Percentiles rank a stretch among this genome's conserved stretches.
phyloP scores from a whole-genome alignment of 73 alveolate genomes.

The Paramecium pentaurelia region DNA sequence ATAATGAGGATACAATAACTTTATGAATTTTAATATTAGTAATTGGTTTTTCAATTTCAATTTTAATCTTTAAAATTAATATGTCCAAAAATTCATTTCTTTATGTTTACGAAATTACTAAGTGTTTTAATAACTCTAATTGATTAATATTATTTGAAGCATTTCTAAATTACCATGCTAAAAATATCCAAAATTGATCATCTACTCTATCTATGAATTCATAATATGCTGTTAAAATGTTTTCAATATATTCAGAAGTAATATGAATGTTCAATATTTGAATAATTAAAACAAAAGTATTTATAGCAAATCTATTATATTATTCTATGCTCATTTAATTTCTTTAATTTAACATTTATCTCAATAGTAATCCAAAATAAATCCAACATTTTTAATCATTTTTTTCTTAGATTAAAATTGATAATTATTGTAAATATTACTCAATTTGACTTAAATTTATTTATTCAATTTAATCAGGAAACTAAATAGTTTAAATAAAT shows the following conservation, averaged over 20 bases:
- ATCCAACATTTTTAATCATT: constrained; percentile 10
- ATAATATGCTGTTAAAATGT: not conserved
- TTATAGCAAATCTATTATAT: not conserved
- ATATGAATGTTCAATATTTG: not conserved
- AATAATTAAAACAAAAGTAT: not conserved
- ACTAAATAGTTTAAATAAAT: not conserved
- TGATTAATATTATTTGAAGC: not conserved
- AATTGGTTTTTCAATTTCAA: not conserved
- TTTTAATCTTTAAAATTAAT: not conserved
- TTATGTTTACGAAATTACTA: not conserved
- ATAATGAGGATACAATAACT: not conserved
- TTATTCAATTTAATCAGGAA: not conserved
- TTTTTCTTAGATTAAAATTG: not conserved
- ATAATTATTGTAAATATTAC: not conserved
- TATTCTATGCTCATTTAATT: not conserved
- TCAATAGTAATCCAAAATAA: not conserved
- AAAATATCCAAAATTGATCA: not conserved
- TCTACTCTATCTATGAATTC: not conserved
- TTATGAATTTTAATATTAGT: not conserved
- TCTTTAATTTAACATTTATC: not conserved
- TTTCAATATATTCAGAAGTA: not conserved
- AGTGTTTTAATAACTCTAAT: not conserved
- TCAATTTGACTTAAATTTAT: not conserved
- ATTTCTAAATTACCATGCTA: constrained; percentile 4
- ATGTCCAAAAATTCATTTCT: not conserved